Conservation (phyloP, 2,329 filamentous ascomycete genomes). For the Diaporthe citri region DNA sequence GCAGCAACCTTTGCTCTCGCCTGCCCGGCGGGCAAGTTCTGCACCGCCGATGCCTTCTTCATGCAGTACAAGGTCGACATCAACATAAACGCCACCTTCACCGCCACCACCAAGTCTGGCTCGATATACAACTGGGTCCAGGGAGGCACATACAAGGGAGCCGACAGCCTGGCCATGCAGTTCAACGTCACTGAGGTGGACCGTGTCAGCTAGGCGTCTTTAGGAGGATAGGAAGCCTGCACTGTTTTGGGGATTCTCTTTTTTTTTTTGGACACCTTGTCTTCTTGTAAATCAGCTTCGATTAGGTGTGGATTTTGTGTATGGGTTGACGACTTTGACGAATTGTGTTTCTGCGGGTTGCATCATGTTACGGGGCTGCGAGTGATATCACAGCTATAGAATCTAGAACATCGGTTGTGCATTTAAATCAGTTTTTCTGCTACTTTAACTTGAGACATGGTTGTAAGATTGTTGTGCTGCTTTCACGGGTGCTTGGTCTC, state of each 20-base stretch:
- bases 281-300: slow-evolving; percentile 1
- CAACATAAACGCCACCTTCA: slow-evolving; percentile 40
- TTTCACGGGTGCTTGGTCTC: too few relatives aligned
- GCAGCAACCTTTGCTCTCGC: slow-evolving; percentile 39
- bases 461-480: neutral
- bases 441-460: neutral
- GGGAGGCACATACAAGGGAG: slow-evolving; percentile 37
- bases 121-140: slow-evolving; percentile 38
- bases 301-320: neutral
- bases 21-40: slow-evolving; percentile 40
- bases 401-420: neutral
- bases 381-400: neutral
- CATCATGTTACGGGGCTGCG: neutral
- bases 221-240: too few relatives aligned
- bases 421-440: neutral
- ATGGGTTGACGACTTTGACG: neutral
- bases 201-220: slow-evolving; percentile 1
- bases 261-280: neutral
- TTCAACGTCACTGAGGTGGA: slow-evolving; percentile 39
- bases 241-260: neutral
- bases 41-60: slow-evolving; percentile 40
- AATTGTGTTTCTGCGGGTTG: neutral
- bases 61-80: slow-evolving; percentile 41
- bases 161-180: slow-evolving; percentile 39
- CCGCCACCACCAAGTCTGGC: slow-evolving; percentile 37